Conservation (phyloP, 257 asterid species). For the Solanum pennellii region DNA sequence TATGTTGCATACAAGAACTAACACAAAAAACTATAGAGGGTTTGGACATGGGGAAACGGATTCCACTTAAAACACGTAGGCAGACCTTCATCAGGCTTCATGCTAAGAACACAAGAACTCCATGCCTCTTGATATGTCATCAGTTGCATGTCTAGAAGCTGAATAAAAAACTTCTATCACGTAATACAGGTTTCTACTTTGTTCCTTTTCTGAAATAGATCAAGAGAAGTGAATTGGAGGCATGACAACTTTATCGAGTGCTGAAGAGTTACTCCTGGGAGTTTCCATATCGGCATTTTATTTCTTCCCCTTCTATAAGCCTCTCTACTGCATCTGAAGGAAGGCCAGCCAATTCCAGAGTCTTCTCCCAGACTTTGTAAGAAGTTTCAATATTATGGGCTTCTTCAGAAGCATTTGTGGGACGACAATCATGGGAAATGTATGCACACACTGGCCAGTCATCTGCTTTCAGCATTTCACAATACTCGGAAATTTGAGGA, state of each 20-base stretch:
- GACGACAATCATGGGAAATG: conserved; percentile 83
- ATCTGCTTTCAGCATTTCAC: conserved; percentile 82
- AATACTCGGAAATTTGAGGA: conserved; percentile 75
- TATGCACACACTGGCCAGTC: conserved; percentile 94
- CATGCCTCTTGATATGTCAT: background rate
- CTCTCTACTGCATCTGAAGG: conserved; percentile 79
- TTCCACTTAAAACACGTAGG: background rate
- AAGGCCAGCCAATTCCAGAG: conserved; percentile 77
- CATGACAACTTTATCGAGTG: background rate
- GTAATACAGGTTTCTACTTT: background rate
- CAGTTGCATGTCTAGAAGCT: background rate
- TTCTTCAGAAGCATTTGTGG: conserved; percentile 89
- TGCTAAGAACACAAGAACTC: background rate
- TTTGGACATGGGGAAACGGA: background rate
- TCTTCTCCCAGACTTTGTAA: conserved; percentile 75
- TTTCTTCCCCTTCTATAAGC: conserved; percentile 72
- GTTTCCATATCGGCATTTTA: conserved; percentile 36
- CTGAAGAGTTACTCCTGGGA: background rate
- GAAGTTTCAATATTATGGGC: conserved; percentile 67
- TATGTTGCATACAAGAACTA: background rate
- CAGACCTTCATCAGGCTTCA: background rate
- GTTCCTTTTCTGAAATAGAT: background rate
- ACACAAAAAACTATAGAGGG: background rate
- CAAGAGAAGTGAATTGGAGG: background rate
- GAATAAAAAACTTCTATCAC: background rate